A percentile compares a stretch with the other conserved stretches of the same genome.
These are phyloP conservation scores for Favolaschia claudopus DNA, from an alignment of 768 basidiomycete genomes.

Conservation along the genomic window DNA sequence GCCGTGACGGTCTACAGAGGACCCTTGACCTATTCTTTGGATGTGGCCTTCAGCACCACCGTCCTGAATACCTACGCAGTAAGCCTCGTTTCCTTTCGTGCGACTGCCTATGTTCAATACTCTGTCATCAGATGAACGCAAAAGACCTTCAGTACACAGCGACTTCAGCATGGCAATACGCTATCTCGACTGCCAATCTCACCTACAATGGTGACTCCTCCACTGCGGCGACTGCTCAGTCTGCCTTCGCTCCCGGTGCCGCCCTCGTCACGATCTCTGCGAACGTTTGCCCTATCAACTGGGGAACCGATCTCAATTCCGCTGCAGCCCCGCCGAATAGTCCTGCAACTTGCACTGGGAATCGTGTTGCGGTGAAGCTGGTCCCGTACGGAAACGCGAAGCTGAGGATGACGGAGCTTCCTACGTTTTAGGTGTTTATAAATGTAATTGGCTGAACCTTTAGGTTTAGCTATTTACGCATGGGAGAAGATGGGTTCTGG, in stretches of 20 bases:
- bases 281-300: constrained; percentile 20
- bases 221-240: background rate
- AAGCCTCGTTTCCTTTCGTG: background rate
- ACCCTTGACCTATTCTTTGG: constrained; percentile 18
- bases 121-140: constrained; percentile 7
- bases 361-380: constrained; percentile 9
- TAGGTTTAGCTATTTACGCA: no score
- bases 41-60: constrained; percentile 2
- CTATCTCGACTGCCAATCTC: constrained; percentile 15
- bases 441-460: background rate
- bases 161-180: constrained; percentile 20
- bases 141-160: constrained; percentile 18
- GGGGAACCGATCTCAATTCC: constrained; percentile 3
- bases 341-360: constrained; percentile 20
- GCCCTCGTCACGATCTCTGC: constrained; percentile 19
- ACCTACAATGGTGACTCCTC: constrained; percentile 19
- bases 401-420: constrained; percentile 20
- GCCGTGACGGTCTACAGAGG: constrained; percentile 20
- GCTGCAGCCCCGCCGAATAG: constrained; percentile 12
- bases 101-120: no score
- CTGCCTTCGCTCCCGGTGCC: constrained; percentile 11
- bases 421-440: constrained; percentile 7
- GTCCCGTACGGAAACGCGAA: constrained; percentile 24
- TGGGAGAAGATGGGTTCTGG: no score
- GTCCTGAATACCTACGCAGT: constrained; percentile 7